Percentiles rank a stretch among this genome's conserved stretches.
phyloP scores from a whole-genome alignment of 1,139 yeast genomes.

The Scheffersomyces stambukii region DNA sequence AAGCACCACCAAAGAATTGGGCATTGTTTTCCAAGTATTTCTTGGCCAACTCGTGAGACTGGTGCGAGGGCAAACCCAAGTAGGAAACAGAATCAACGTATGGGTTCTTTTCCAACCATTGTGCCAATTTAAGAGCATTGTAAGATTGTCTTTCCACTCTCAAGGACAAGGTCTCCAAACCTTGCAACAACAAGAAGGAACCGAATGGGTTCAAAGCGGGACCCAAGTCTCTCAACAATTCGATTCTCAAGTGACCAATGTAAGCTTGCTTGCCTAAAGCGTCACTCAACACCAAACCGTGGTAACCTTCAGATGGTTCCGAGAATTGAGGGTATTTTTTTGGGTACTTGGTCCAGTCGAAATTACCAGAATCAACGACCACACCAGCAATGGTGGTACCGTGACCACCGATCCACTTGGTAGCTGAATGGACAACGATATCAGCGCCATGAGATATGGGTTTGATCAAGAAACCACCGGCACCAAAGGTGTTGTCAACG shows the following conservation, averaged over 20 bases:
- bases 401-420: conserved; percentile 98
- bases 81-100: conserved; percentile 86
- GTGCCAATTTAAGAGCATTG: conserved; percentile 80
- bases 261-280: conserved; percentile 78
- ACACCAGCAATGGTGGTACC: conserved; percentile 96
- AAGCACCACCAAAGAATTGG: conserved; percentile 74
- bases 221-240: conserved; percentile 87
- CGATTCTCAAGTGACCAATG: conserved; percentile 78
- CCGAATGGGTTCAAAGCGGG: conserved; percentile 87
- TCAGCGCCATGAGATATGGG: conserved; percentile 92
- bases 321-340: conserved; percentile 88
- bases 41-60: conserved; percentile 75
- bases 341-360: conserved; percentile 86
- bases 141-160: conserved; percentile 89
- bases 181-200: conserved; percentile 80
- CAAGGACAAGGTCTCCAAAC: conserved; percentile 88
- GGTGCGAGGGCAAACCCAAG: conserved; percentile 83
- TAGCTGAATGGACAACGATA: conserved; percentile 83
- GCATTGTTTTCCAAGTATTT: conserved; percentile 63
- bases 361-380: conserved; percentile 83
- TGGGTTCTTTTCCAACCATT: conserved; percentile 66
- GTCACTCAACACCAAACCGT: conserved; percentile 78
- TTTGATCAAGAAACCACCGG: conserved; percentile 84
- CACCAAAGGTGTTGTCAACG: conserved; percentile 96
- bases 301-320: conserved; percentile 88